Evolutionary conservation across 345 rosid genomes (phyloP), one percentile per base, ranked within the genome.

Genomic region (Atalantia buxifolia): DNA sequence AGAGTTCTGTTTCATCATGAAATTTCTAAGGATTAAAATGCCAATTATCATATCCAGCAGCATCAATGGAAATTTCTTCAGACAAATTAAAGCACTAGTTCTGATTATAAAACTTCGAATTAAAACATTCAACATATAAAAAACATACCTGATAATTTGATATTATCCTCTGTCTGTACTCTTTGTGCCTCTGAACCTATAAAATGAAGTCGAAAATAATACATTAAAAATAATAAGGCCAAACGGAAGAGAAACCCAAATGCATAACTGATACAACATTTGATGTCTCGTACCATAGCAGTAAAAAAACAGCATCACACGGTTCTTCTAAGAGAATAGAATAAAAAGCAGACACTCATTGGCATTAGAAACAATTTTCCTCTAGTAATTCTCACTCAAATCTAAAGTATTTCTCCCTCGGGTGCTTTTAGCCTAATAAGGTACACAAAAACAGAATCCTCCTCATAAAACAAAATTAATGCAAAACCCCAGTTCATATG

Each of bases 101-200:
- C 31, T 19, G 14, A 3, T 48, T 59, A 38, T 45, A 16, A 24
- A 55, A 61, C 31, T 10, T 69, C 71, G n/a, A 45, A 27, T 5
- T 63, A 69, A 63, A 60, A 18, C 19, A 38, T 35, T 66, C 38
- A 77, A 21, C 35, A 74, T 6, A 27, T 36, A 65, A 50, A 56
- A 50, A 42, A 73, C 67, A 42, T 81, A 91, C 99, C 99, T 86
- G 89, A 89, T 94, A 94, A 77, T 85, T 88, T 45, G 88, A 77
- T 71, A 83, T 83, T 61, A 96, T 94, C 90, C 82, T 91, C 82
- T 84, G 92, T 84, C 97, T 88, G 84, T 96, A 92, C 55, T 91
- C 97, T 67, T 85, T 89, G 59, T 94, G 99, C 83, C 83, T 92
- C 75, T 87, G 97, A 60, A 76, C 88, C 99, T 94, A 87, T 59